Conservation (phyloP, 2,329 filamentous ascomycete species). For the Aspergillus sp. region DNA sequence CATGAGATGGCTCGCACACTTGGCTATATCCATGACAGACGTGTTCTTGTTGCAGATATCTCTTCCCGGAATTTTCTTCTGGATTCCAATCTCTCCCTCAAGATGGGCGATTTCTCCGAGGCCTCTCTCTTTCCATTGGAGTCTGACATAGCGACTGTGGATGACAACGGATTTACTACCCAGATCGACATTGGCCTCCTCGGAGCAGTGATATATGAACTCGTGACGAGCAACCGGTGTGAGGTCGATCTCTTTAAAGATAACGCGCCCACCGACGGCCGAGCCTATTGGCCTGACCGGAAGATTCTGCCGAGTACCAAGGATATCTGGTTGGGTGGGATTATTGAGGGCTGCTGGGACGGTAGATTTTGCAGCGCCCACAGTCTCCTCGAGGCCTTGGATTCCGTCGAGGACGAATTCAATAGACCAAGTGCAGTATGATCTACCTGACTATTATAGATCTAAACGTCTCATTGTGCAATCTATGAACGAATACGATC, state of each 20-base stretch:
- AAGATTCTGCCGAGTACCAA: constrained; percentile 22
- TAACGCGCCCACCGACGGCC: constrained; percentile 6
- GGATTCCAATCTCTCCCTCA: constrained; percentile 24
- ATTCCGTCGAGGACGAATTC: constrained; percentile 1
- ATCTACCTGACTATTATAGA: no score
- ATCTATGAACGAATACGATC: no score
- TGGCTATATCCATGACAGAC: constrained; percentile 22
- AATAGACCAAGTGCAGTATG: no score
- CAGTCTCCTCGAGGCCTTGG: background rate
- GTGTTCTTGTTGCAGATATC: constrained; percentile 30
- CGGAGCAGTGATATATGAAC: constrained; percentile 30
- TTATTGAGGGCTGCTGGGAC: constrained; percentile 27
- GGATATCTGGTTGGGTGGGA: constrained; percentile 23
- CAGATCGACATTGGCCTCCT: constrained; percentile 31
- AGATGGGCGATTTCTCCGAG: constrained; percentile 29
- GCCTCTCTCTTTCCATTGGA: constrained; percentile 23
- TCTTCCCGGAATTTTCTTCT: constrained; percentile 29
- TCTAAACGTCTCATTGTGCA: no score
- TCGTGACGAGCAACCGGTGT: constrained; percentile 21
- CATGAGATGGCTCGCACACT: constrained; percentile 24
- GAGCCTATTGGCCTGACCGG: constrained; percentile 20
- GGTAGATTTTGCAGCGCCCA: background rate
- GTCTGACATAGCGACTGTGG: constrained; percentile 22
- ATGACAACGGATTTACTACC: constrained; percentile 27
- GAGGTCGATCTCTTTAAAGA: constrained; percentile 23